These are phyloP conservation scores for Paramecium tetraurelia DNA, from an alignment of 73 alveolate genomes.

Conservation along the genomic window DNA sequence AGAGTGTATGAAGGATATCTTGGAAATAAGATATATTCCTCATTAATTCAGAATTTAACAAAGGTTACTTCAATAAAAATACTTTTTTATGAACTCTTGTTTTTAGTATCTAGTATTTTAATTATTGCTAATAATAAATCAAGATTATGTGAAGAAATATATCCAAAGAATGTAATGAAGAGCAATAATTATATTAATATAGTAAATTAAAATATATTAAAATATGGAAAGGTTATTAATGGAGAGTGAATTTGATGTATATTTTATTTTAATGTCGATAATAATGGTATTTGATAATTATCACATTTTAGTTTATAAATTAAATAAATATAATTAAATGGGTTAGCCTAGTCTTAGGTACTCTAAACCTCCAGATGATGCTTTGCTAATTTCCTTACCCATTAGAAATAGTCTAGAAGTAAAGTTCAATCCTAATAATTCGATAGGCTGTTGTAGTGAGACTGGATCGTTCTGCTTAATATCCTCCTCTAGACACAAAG, in stretches of 20 bases:
- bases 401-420: not conserved
- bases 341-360: slow-evolving; percentile 9
- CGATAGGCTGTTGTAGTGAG: not conserved
- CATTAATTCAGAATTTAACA: not conserved
- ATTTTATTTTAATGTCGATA: not conserved
- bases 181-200: not conserved
- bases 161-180: too few relatives aligned
- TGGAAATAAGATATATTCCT: not conserved
- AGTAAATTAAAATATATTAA: not conserved
- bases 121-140: too few relatives aligned
- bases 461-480: not conserved
- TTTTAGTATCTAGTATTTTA: too few relatives aligned
- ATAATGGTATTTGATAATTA: not conserved
- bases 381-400: not conserved
- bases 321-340: not conserved
- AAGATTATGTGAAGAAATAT: too few relatives aligned
- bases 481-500: not conserved
- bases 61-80: not conserved
- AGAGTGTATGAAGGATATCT: not conserved
- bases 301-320: not conserved
- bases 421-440: not conserved
- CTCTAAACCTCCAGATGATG: not conserved
- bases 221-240: not conserved
- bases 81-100: too few relatives aligned
- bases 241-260: slow-evolving; percentile 7